Evolutionary conservation across 257 asterid genomes (phyloP), one percentile per base, ranked within the genome.

Genomic region (Prunella vulgaris): DNA sequence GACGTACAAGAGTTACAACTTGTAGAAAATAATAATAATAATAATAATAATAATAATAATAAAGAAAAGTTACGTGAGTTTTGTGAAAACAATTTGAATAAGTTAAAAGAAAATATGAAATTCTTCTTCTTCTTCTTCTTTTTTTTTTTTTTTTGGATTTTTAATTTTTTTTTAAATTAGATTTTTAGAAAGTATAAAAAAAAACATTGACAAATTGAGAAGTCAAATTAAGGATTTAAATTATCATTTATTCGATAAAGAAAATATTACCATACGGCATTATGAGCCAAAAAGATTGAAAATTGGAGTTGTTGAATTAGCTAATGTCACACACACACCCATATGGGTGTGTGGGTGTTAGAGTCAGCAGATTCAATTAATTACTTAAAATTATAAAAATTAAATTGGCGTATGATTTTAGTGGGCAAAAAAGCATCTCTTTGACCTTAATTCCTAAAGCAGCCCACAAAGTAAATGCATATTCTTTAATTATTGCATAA

Each of bases 401-500:
- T 64, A 30, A 49, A 68, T 76, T 56, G 66, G 71, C 42, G 5
- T 76, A 51, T 60, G 51, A 60, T 74, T 68, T 69, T 51, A 33
- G 54, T 65, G 77, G 71, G 32, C 58, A 53, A 9, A 30, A 70
- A 58, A 46, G 53, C 64, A 49, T 64, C 66, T 17, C 68, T 53
- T 72, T 84, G 86, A 84, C 86, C 76, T 78, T n/a, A n/a, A n/a
- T n/a, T 74, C 73, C 48, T 51, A 81, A 81, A 76, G 75, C 51
- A 66, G 66, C 72, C 73, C 40, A 80, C 77, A 66, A 68, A 63
- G 78, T 70, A 58, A 78, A 76, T 77, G 70, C 71, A 33, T 21
- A 7, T 35, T 69, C 69, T 77, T 60, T 78, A 76, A 76, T 79
- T 35, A 27, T 68, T 8, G 62, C 58, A 7, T 35, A 35, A 35